Evolutionary conservation across 2,329 filamentous ascomycete species (phyloP), one percentile per base, ranked within the genome.

Genomic region (Elsinoe fawcettii): DNA sequence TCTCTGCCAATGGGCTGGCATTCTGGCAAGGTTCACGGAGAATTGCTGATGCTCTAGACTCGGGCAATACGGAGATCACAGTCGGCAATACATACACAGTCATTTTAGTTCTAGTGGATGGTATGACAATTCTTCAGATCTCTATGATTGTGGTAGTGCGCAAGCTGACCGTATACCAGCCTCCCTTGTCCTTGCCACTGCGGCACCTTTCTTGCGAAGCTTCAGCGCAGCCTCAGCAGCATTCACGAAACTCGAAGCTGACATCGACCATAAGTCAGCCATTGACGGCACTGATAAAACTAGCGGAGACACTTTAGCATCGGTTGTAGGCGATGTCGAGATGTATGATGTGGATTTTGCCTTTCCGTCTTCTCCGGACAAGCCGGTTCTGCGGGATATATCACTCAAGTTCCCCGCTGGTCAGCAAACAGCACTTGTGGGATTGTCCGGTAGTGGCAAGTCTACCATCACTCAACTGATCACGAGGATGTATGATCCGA

Each of bases 1-100:
- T 85, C 61, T 78, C 81, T 1, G 82, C 82, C 5, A 87, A 86
- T 65, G 82, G 81, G 1, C 72, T 87, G 12, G 82, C 84, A 0
- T 87, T 85, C 65, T 87, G 83, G 82, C 79, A 86, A 66, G 84
- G 84, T 49, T 83, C 80, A 60, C 75, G 72, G 34, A 77, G 77
- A 54, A 77, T 84, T 41, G 76, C 75, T 9, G 70, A 72, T 11
- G 72, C 75, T 3, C 65, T 74, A 0, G 66, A 68, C 23, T 56
- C 58, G 43, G 66, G 66, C 18, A 61, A 61, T 5, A 66, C 64
- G 8, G 67, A 62, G 41, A 64, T 68, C 1, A 70, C 71, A 5
- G 59, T 74, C 18, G 79, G 79, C 37, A 68, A 74, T n/a, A 76
- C 75, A 0, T 81, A 77, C 62, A 80, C 79, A 0, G 78, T 82